Evolutionary conservation across 2,329 filamentous ascomycete species (phyloP).

Genomic region (Cladosporium sp.): DNA sequence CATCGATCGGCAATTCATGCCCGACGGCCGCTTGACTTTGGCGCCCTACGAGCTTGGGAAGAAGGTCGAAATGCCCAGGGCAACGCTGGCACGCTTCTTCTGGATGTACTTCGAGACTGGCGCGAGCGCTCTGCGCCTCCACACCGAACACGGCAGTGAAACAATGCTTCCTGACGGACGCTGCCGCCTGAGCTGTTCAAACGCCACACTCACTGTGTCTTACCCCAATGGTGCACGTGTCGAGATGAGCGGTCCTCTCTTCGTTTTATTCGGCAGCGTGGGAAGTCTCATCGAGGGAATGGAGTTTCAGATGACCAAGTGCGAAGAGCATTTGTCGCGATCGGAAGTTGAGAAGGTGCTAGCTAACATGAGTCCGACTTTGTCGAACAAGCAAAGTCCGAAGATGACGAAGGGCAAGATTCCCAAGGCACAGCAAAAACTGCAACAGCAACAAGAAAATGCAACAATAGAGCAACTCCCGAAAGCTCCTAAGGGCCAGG

Average conservation of each 20-base stretch:
- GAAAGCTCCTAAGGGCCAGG: conserved; percentile 41
- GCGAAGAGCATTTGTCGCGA: conserved; percentile 79
- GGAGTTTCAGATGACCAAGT: conserved; percentile 68
- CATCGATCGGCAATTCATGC: conserved; percentile 74
- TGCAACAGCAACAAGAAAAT: conserved; percentile 40
- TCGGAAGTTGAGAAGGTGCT: conserved; percentile 47
- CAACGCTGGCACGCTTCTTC: conserved; percentile 82
- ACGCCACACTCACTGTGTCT: conserved; percentile 80
- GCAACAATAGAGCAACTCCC: conserved; percentile 42
- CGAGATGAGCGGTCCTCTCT: conserved; percentile 56
- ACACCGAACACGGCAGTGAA: conserved; percentile 64
- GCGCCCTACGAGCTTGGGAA: conserved; percentile 42
- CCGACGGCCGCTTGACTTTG: conserved; percentile 63
- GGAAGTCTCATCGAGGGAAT: conserved; percentile 68
- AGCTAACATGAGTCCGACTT: conserved; percentile 44
- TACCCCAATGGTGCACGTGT: conserved; percentile 68
- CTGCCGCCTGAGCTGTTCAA: conserved; percentile 68
- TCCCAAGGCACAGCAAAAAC: conserved; percentile 29
- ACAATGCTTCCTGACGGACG: conserved; percentile 54
- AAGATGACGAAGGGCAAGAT: conserved; percentile 51
- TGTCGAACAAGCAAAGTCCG: conserved; percentile 37
- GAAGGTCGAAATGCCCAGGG: conserved; percentile 63
- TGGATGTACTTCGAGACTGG: conserved; percentile 83
- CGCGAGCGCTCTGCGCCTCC: conserved; percentile 77
- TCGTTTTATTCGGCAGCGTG: conserved; percentile 71